Evolutionary conservation across 2,329 filamentous ascomycete species (phyloP), one percentile per base, ranked within the genome.

Genomic region (Penicillium sp.): DNA sequence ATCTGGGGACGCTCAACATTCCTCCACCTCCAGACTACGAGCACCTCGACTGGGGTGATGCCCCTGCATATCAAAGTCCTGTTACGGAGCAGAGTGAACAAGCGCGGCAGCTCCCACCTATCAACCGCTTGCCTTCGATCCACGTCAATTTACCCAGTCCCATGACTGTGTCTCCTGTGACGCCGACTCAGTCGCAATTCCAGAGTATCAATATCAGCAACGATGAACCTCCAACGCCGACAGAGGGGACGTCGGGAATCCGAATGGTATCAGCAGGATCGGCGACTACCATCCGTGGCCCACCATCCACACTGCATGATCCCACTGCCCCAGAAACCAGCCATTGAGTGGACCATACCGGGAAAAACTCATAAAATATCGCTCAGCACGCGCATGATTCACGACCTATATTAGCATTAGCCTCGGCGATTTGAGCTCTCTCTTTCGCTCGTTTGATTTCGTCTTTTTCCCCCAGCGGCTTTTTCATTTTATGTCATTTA

Each of bases 11-110:
- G n/a, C 57, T 61, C 2, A 61, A 63, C 17, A 69, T 69, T 7
- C 66, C 64, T 3, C 71, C 58, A 7, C 58, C 71, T 34, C 71
- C 71, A 4, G 65, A 71, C 2, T 74, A 73, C 43, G 70, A 73
- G 3, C 56, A 67, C 24, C 52, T 71, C 26, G 64, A 69, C 24
- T 72, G 70, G 69, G 71, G 70, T 29, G 69, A 73, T 21, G 71
- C 69, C 9, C 71, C 71, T 10, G 63, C 69, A 0, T 74, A 74
- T 49, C 59, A 64, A 33, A 64, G 64, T 38, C 61, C 64, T 2
- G 31, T 57, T 3, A 28, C 51, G 2, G 60, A 61, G 21, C 51
- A 52, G 38, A 51, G 40, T 26, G 46, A 57, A 19, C 45, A 48
- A 8, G 49, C 51, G n/a, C 55, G 52, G 15, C 57, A 51, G 26